A percentile compares a stretch with the other conserved stretches of the same genome.
Conservation (phyloP, 139 green algal genomes). For the Tetradesmus obliquus region DNA sequence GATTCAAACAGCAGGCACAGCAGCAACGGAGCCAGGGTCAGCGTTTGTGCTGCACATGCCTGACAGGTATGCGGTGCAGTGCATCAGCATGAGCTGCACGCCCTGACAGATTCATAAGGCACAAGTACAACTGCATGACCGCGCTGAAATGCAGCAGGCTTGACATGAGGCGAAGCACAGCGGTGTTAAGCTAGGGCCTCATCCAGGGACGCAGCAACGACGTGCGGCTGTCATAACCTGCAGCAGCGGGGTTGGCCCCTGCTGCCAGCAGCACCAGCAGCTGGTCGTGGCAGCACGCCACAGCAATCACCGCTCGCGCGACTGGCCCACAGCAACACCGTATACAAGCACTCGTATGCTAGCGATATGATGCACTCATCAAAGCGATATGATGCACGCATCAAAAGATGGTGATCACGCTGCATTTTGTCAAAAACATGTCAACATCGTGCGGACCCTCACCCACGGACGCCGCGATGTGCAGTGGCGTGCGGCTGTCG, state of each 20-base stretch:
- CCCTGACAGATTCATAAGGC: too few species aligned
- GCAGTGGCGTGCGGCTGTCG: slow-evolving; percentile 72
- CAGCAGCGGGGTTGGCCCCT: slow-evolving; percentile 53
- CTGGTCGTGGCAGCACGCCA: slow-evolving; percentile 7
- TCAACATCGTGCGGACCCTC: neutral
- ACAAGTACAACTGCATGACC: too few species aligned
- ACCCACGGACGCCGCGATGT: slow-evolving; percentile 59
- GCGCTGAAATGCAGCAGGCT: too few species aligned
- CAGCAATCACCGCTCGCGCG: too few species aligned
- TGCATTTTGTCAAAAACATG: neutral
- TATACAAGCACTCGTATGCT: too few species aligned
- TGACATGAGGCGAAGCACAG: too few species aligned
- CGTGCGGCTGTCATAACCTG: slow-evolving; percentile 73
- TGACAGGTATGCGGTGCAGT: too few species aligned
- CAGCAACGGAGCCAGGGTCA: neutral
- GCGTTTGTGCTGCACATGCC: too few species aligned
- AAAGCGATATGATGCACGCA: neutral
- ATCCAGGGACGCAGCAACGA: slow-evolving; percentile 52
- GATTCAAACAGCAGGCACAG: neutral
- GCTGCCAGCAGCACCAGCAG: slow-evolving; percentile 51
- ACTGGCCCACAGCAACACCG: too few species aligned
- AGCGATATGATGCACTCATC: too few species aligned
- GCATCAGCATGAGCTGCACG: too few species aligned
- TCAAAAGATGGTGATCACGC: neutral
- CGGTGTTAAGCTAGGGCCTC: neutral